Base-by-base conservation (phyloP, 73 alveolate genomes). In the Paramecium caudatum region DNA sequence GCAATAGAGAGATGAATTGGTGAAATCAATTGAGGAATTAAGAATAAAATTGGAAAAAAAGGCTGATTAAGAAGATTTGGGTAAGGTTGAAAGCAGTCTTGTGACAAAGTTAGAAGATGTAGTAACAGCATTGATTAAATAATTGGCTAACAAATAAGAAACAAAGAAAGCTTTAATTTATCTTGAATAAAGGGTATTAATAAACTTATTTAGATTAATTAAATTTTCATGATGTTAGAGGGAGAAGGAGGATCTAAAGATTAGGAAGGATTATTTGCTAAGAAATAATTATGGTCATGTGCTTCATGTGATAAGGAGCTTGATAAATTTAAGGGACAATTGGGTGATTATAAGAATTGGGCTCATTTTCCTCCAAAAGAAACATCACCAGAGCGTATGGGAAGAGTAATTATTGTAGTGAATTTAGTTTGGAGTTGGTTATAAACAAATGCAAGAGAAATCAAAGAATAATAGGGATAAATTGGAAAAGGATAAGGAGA, bases 371-470 rank as follows among this genome's bases (percentile, higher is more conserved):
- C 93, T 0, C 93, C 93, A 41, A 86, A 86, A 86, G 87, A 86
- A 21, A 86, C 93, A 10, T 86, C 93, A 10, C 93, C 93, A 21
- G 93, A 86, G 46, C 61, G 84, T 41, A 86, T 86, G 93, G 93
- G 93, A 34, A 86, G 93, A 86, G 93, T 86, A 86, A 21, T 19
- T 21, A 41, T 12, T 17, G 6, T n/a, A 36, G 43, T 19, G 19
- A 41, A 7, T 74, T 74, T 41, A 74, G 88, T 74, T 74, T 74
- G 88, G 88, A 9, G 88, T 74, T 41, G 88, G 88, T 0, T 74
- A 74, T 13, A 74, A 74, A 17, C 16, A 74, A 12, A 74, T 41
- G 70, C 39, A 37, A 36, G 88, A 74, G 0, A 74, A 74, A 41
- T 74, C 43, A 43, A 74, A 74, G 32, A 45, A 21, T 13, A 36